Evolutionary conservation across 1,139 yeast genomes (phyloP).

Genomic region (Saccharomyces pastorianus): DNA sequence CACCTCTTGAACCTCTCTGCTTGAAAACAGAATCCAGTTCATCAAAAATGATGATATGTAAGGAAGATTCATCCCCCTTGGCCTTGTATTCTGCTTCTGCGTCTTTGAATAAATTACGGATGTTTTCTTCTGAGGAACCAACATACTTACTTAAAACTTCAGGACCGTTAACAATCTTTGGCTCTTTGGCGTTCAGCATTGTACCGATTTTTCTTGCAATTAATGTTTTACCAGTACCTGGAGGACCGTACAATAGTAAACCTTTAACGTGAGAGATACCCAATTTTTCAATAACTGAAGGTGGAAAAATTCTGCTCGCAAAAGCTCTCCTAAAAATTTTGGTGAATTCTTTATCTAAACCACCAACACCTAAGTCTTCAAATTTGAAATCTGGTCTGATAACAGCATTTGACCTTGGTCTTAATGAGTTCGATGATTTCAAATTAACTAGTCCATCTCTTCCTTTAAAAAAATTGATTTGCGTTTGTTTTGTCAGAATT

Average conservation of each 20-base stretch:
- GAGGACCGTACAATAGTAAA: conserved; percentile 84
- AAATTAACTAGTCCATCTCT: conserved; percentile 64
- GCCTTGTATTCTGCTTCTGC: conserved; percentile 92
- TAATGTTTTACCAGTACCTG: conserved; percentile 97
- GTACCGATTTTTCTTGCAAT: conserved; percentile 96
- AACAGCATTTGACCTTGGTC: conserved; percentile 75
- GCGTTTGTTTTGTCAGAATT: conserved; percentile 72
- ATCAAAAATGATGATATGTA: conserved; percentile 93
- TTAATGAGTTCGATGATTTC: conserved; percentile 46
- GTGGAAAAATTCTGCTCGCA: conserved; percentile 91
- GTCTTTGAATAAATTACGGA: conserved; percentile 89
- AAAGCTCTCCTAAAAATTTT: conserved; percentile 95
- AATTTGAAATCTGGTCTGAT: conserved; percentile 92
- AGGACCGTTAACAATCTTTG: conserved; percentile 98
- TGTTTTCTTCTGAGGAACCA: conserved; percentile 95
- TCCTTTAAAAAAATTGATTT: conserved; percentile 67
- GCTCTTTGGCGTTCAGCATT: conserved; percentile 93
- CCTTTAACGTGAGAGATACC: conserved; percentile 96
- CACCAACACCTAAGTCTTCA: conserved; percentile 97
- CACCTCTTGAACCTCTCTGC: conserved; percentile 94
- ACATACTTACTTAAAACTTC: conserved; percentile 94
- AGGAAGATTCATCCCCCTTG: conserved; percentile 86
- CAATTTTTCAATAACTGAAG: conserved; percentile 81
- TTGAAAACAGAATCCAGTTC: conserved; percentile 97
- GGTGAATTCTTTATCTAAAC: conserved; percentile 85